Conservation (phyloP, 345 rosid species). For the Xanthoceras sorbifolium region DNA sequence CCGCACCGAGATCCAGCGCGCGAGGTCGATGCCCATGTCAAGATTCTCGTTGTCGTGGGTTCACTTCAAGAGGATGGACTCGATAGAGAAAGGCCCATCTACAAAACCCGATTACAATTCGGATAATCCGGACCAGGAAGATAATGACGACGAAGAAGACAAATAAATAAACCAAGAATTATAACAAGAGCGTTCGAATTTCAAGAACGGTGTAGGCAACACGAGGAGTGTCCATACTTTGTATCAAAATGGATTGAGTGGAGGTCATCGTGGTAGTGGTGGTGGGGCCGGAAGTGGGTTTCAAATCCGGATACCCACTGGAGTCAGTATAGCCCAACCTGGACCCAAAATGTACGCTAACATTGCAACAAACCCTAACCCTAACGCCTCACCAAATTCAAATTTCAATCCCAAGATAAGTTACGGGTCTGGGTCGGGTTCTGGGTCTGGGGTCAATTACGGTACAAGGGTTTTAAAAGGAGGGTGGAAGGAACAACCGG, state of each 20-base stretch:
- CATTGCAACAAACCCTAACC: conserved; percentile 25
- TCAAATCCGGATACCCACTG: conserved; percentile 77
- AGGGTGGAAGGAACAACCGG: conserved; percentile 36
- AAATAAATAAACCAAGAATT: conserved; percentile 47
- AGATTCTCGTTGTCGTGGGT: conserved; percentile 86
- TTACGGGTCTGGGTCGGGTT: conserved; percentile 27
- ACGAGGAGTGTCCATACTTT: conserved; percentile 58
- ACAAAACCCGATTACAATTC: conserved; percentile 35
- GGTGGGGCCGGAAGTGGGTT: conserved; percentile 47
- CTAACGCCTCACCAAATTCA: conserved; percentile 20
- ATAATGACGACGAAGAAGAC: conserved; percentile 45
- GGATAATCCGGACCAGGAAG: conserved; percentile 37
- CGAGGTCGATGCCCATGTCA: conserved; percentile 78
- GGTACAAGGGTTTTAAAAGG: conserved; percentile 43
- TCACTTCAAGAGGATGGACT: conserved; percentile 80
- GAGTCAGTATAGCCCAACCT: conserved; percentile 76
- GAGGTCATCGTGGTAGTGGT: conserved; percentile 32
- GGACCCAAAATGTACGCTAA: conserved; percentile 59
- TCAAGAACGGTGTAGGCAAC: conserved; percentile 42
- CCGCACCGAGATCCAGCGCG: conserved; percentile 86
- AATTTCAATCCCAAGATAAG: conserved; percentile 27
- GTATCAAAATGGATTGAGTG: conserved; percentile 53
- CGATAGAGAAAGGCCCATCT: conserved; percentile 75
- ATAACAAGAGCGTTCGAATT: conserved; percentile 35
- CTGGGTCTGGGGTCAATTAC: conserved; percentile 33